phyloP scores from a whole-genome alignment of 2,329 filamentous ascomycete genomes.

The Nemania sp. region DNA sequence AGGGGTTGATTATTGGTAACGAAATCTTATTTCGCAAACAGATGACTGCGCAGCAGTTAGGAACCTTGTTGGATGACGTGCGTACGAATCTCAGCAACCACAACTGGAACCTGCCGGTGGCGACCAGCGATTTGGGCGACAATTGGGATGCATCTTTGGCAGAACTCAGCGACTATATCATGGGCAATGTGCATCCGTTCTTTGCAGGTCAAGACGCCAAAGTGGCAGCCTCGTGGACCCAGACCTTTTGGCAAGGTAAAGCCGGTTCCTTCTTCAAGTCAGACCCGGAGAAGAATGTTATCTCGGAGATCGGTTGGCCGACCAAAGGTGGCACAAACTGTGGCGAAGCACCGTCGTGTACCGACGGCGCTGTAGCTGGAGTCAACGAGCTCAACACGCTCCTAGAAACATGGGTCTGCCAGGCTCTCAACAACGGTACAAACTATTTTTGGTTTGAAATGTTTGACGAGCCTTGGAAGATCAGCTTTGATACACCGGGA shows the following conservation, averaged over 20 bases:
- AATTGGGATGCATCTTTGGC: constrained; percentile 79
- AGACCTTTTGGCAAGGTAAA: constrained; percentile 75
- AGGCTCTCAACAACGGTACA: constrained; percentile 77
- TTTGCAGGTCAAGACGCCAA: constrained; percentile 77
- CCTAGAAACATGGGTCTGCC: constrained; percentile 83
- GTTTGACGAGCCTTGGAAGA: constrained; percentile 97
- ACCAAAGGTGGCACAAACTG: constrained; percentile 80
- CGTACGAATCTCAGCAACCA: constrained; percentile 71
- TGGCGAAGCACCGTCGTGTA: constrained; percentile 62
- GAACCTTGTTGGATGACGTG: constrained; percentile 67
- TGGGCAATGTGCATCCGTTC: constrained; percentile 97
- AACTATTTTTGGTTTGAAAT: constrained; percentile 98
- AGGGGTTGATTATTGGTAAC: constrained; percentile 81
- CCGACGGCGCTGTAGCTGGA: constrained; percentile 73
- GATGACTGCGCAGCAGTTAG: constrained; percentile 68
- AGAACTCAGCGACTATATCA: constrained; percentile 77
- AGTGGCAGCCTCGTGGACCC: constrained; percentile 79
- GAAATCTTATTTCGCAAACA: constrained; percentile 78
- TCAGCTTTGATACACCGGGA: constrained; percentile 66
- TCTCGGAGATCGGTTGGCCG: constrained; percentile 93
- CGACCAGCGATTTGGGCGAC: constrained; percentile 86
- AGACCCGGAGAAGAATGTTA: constrained; percentile 71
- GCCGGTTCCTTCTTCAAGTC: constrained; percentile 68
- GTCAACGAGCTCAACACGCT: constrained; percentile 83
- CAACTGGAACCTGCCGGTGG: constrained; percentile 73